These are phyloP conservation scores for Irpex sp. DNA, from an alignment of 1,284 basidiomycete genomes.

Conservation along the genomic window DNA sequence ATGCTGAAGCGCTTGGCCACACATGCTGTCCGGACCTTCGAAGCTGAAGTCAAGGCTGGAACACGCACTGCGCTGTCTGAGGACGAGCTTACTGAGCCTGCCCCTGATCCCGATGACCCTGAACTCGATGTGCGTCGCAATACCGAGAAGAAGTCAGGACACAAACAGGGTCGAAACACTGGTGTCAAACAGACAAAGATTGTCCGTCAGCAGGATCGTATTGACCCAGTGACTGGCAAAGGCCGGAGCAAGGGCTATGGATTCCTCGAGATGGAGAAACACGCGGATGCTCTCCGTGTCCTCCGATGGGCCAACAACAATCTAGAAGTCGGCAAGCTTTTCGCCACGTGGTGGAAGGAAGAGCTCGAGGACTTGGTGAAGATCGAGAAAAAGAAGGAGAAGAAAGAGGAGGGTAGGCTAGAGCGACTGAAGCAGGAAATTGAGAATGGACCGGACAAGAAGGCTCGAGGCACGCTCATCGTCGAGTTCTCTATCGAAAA, in stretches of 20 bases:
- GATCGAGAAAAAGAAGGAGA: slow-evolving; percentile 36
- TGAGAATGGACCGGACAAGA: slow-evolving; percentile 42
- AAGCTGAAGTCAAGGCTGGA: slow-evolving; percentile 73
- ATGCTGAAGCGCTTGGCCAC: slow-evolving; percentile 86
- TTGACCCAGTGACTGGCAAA: slow-evolving; percentile 84
- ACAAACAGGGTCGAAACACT: slow-evolving; percentile 46
- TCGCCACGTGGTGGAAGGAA: slow-evolving; percentile 81
- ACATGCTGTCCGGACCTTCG: slow-evolving; percentile 79
- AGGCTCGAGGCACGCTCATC: slow-evolving; percentile 64
- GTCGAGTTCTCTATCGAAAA: slow-evolving; percentile 96
- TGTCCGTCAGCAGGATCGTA: slow-evolving; percentile 80
- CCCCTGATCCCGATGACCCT: slow-evolving; percentile 25
- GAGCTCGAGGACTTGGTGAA: slow-evolving; percentile 73
- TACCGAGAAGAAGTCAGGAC: slow-evolving; percentile 27
- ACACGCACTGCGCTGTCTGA: slow-evolving; percentile 57
- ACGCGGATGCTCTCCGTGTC: slow-evolving; percentile 88
- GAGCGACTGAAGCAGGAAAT: slow-evolving; percentile 62
- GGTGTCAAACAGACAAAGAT: slow-evolving; percentile 88
- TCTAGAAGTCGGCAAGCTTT: slow-evolving; percentile 55
- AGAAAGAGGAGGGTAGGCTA: slow-evolving; percentile 48
- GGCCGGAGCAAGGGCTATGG: slow-evolving; percentile 93
- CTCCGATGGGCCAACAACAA: slow-evolving; percentile 96
- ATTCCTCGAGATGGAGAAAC: slow-evolving; percentile 88
- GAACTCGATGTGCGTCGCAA: slow-evolving; percentile 26
- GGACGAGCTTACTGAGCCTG: slow-evolving; percentile 65